Base-by-base conservation (phyloP, 208 protist genomes). In the Strigomonas galati region DNA sequence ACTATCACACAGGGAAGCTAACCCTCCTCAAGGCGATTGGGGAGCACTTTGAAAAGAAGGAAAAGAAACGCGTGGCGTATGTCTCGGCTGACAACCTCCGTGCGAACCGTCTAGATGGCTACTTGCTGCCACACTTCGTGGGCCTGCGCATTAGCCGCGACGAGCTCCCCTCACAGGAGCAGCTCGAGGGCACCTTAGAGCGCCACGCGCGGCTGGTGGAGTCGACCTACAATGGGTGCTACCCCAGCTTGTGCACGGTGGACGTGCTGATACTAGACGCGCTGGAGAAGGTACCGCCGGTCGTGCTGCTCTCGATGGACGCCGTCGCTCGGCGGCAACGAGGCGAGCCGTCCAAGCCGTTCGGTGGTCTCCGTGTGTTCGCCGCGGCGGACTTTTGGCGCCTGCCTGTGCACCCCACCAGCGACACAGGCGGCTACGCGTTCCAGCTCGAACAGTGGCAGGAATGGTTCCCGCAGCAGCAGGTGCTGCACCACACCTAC, bases 351-450 rank as follows among this genome's bases (percentile, higher is more conserved):
- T 37, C 67, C 23, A 65, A 74, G 46, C 78, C 90, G 0, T 93
- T 96, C 78, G 90, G 90, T 37, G 90, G 90, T 2, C 56, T 96
- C 31, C 87, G 85, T 28, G 81, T 96, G 17, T 90, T 84, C 67
- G 90, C 85, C 40, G 71, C 81, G 17, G 90, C 85, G 15, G 85
- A 96, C 61, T 96, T 96, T 62, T 96, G 90, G 87, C 74, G 63
- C 0, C 70, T 96, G 23, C 83, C 81, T 0, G 90, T 96, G 21
- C 77, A 87, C 51, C 90, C 90, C 0, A 77, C 75, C 62, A 92
- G 84, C 62, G 87, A 93, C 74, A 91, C 79, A 0, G 87, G 87
- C 15, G 90, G 87, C 27, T 92, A 96, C 51, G 54, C 91, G 19
- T 96, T 82, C 58, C 90, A 96, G 69, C 71, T 91, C 19, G 73